Conservation (phyloP, 352 stramenopile species). For the Phytophthora sansomeana region DNA sequence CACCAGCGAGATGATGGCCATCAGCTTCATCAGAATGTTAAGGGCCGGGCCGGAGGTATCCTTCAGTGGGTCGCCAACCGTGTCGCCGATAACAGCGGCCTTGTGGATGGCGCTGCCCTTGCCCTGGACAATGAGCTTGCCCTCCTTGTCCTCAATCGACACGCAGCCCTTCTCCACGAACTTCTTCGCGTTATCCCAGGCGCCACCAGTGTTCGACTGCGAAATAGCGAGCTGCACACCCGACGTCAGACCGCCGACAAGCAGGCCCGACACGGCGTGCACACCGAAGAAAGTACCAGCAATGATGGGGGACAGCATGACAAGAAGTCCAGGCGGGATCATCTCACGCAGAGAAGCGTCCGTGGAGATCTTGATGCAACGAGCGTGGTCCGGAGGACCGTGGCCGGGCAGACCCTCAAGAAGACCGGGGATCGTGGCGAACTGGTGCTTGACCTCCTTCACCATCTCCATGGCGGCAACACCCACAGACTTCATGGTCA, state of each 20-base stretch:
- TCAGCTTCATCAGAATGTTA: slow-evolving; percentile 99
- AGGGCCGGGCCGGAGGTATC: slow-evolving; percentile 99
- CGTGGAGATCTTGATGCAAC: slow-evolving; percentile 99
- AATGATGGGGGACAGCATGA: slow-evolving; percentile 98
- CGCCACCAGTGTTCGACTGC: slow-evolving; percentile 99
- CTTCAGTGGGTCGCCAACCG: slow-evolving; percentile 99
- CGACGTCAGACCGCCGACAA: slow-evolving; percentile 96
- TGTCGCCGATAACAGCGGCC: slow-evolving; percentile 97
- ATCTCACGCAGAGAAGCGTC: slow-evolving; percentile 99
- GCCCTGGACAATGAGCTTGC: slow-evolving; percentile 89
- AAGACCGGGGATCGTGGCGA: slow-evolving; percentile 98
- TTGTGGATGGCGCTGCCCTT: slow-evolving; percentile 99
- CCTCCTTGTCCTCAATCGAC: slow-evolving; percentile 92
- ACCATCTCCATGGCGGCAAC: slow-evolving; percentile 99
- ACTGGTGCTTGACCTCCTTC: slow-evolving; percentile 99
- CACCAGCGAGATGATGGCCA: slow-evolving; percentile 99
- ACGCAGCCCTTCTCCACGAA: slow-evolving; percentile 98
- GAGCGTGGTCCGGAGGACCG: slow-evolving; percentile 85
- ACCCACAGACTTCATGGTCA: slow-evolving; percentile 99
- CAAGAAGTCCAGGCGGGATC: slow-evolving; percentile 97
- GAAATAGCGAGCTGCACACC: slow-evolving; percentile 99
- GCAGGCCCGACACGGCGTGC: slow-evolving; percentile 96
- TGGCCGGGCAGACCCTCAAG: slow-evolving; percentile 93
- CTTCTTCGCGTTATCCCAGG: slow-evolving; percentile 99
- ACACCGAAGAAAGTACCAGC: slow-evolving; percentile 98